phyloP scores from a whole-genome alignment of 164 flowering plant species.

The Vitis amurensis region DNA sequence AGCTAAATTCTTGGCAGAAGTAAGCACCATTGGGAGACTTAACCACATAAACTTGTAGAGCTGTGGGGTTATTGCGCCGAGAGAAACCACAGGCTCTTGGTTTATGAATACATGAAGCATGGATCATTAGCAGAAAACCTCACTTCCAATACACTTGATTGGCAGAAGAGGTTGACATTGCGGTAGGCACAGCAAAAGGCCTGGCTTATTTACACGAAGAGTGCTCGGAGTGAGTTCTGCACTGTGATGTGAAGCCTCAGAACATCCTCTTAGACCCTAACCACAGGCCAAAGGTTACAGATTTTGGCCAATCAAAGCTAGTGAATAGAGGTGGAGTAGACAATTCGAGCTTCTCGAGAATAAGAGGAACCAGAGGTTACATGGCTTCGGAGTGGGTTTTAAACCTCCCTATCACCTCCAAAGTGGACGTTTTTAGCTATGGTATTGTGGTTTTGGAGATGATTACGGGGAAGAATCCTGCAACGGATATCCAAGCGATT shows the following conservation, averaged over 20 bases:
- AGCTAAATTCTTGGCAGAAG: conserved; percentile 29
- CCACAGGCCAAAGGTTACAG: conserved; percentile 21
- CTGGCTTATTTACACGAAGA: conserved; percentile 34
- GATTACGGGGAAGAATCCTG: conserved; percentile 21
- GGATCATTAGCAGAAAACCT: conserved; percentile 31
- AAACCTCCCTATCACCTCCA: conserved; percentile 26
- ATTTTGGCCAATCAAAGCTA: conserved; percentile 31
- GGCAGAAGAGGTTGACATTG: conserved; percentile 24
- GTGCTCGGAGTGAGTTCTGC: conserved; percentile 30
- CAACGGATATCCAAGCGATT: background rate
- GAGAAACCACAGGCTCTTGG: conserved; percentile 31
- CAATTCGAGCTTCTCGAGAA: conserved; percentile 14
- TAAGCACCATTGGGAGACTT: conserved; percentile 20
- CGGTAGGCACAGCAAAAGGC: conserved; percentile 25
- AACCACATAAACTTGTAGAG: conserved; percentile 28
- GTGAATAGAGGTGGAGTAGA: conserved; percentile 1
- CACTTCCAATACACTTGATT: background rate
- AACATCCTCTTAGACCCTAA: conserved; percentile 26
- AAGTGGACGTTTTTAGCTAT: conserved; percentile 31
- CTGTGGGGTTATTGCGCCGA: conserved; percentile 35
- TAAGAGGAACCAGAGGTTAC: conserved; percentile 33
- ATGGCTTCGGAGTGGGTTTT: conserved; percentile 38
- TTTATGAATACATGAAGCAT: conserved; percentile 33
- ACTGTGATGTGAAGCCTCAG: conserved; percentile 33
- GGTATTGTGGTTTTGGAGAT: conserved; percentile 30